These are phyloP conservation scores for Bacidia gigantensis DNA, from an alignment of 495 filamentous ascomycete genomes.

Conservation along the genomic window DNA sequence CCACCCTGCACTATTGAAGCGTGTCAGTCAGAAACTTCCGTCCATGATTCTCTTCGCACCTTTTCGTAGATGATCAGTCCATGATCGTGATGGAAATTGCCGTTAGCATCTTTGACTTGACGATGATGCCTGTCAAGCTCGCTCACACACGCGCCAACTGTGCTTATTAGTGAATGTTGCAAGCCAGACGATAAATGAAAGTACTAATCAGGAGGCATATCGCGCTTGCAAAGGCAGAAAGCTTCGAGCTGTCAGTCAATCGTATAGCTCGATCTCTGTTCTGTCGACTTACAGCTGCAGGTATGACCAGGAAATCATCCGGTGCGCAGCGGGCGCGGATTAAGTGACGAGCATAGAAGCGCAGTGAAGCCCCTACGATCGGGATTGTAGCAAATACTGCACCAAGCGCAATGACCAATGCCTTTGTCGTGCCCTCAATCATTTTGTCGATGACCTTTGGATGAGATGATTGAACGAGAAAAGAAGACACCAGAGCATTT, in stretches of 20 bases:
- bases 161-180: neutral
- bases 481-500: too few relatives aligned
- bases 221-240: neutral
- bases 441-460: neutral
- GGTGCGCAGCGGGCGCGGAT: constrained; percentile 11
- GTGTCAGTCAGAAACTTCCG: neutral
- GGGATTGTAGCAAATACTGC: constrained; percentile 12
- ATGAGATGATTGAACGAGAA: too few relatives aligned
- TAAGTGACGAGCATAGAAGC: constrained; percentile 18
- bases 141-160: constrained; percentile 13
- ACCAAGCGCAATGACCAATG: neutral
- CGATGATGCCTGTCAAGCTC: constrained; percentile 16
- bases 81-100: constrained; percentile 3
- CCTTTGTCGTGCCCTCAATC: neutral
- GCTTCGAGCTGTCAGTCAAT: neutral
- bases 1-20: constrained; percentile 10
- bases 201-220: neutral
- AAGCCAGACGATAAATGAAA: neutral
- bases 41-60: neutral
- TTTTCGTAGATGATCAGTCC: neutral
- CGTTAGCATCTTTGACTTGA: constrained; percentile 11
- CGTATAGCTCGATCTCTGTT: neutral
- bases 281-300: constrained; percentile 14
- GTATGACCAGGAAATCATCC: constrained; percentile 21
- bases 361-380: constrained; percentile 14